Percentiles rank a stretch among this genome's conserved stretches.
These are phyloP conservation scores for Zychaea mexicana DNA, from an alignment of 371 early-diverging fungal genomes.

Conservation along the genomic window DNA sequence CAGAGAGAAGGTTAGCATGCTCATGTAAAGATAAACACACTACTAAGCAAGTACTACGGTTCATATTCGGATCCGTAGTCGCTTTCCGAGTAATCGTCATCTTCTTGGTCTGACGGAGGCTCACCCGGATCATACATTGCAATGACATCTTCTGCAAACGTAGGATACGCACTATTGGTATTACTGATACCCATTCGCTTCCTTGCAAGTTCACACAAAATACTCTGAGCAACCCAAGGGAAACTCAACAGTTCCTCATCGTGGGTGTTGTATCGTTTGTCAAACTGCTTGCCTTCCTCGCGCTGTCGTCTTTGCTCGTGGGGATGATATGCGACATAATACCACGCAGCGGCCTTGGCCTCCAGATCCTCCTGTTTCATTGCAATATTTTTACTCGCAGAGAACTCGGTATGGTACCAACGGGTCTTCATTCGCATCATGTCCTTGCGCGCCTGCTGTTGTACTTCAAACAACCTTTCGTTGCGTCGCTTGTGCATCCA, in stretches of 20 bases:
- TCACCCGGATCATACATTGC: background rate
- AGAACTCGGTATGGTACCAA: background rate
- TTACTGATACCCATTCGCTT: no score
- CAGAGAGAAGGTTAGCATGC: no score
- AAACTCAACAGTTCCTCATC: conserved; percentile 44
- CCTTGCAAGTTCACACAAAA: conserved; percentile 49
- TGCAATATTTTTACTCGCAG: conserved; percentile 10
- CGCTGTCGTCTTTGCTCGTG: conserved; percentile 6
- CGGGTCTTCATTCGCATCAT: background rate
- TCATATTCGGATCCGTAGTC: background rate
- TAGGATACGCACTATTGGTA: background rate
- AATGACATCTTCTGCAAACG: background rate
- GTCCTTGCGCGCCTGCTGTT: background rate
- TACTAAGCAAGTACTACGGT: background rate
- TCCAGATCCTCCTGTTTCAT: background rate
- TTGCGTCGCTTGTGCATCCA: conserved; percentile 23
- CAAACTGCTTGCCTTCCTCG: background rate
- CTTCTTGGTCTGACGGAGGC: background rate
- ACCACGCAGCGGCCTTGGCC: conserved; percentile 72
- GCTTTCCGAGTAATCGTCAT: background rate
- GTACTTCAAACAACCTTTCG: conserved; percentile 5
- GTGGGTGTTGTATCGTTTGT: conserved; percentile 6
- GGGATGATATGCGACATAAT: conserved; percentile 65
- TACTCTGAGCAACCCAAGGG: conserved; percentile 62
- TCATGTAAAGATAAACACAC: background rate